Evolutionary conservation across 495 filamentous ascomycete genomes (phyloP), one percentile per base, ranked within the genome.

Genomic region (Chaetomium fimeti): DNA sequence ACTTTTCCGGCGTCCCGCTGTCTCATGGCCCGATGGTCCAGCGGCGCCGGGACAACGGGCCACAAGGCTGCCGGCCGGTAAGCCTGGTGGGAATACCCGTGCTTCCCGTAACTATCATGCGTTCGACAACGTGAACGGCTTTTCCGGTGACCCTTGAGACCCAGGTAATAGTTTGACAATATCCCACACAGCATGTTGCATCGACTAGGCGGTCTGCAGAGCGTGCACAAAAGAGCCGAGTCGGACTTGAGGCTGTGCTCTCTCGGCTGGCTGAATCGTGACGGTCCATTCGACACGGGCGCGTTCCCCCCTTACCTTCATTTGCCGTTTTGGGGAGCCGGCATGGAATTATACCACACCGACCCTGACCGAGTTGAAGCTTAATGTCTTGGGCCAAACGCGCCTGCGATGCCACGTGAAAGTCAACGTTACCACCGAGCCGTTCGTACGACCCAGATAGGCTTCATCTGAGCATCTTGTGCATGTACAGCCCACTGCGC

Each of bases 141-240:
- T 28, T 16, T 38, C 22, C 56, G 29, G 38, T 9, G 12, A 58
- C 20, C n/a, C 22, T 38, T 2, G 32, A 6, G 38, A 58, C 8
- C 28, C 52, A 13, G 18, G 20, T 22, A 22, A 58, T 16, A n/a
- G 18, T 36, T 28, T 29, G 56, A 47, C 56, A 22, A 18, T 43
- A 16, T 29, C 11, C 24, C 9, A n/a, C n/a, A n/a, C n/a, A n/a
- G n/a, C n/a, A 15, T 28, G 56, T 47, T 25, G 18, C 56, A 58
- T 49, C 42, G n/a, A 27, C 9, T 13, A 57, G 55, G 55, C 55
- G 36, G 55, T 57, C 55, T 57, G 57, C 42, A 47, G 25, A 20
- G 25, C 24, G 42, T 25, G 18, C n/a, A 27, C 15, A 32, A 20
- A 20, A 27, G 40, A 58, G 20, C 55, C 55, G 55, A 58, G 36